Evolutionary conservation across 345 rosid genomes (phyloP).

Genomic region (Capsella bursapastoris): DNA sequence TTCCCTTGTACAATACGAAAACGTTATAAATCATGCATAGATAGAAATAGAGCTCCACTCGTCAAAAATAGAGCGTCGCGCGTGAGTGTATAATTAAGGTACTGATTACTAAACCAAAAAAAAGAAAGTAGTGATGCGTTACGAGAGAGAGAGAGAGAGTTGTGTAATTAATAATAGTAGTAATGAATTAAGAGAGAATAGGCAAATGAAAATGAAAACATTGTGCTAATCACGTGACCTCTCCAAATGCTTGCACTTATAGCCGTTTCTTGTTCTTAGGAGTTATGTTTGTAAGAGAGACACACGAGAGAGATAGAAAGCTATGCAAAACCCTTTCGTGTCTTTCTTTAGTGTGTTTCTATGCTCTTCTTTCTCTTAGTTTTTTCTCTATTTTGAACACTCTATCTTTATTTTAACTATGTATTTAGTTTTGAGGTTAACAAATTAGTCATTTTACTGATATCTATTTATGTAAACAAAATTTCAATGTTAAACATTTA

Average conservation of each 20-base stretch:
- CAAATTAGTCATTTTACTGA: not conserved
- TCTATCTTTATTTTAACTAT: not conserved
- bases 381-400: slow-evolving; percentile 32
- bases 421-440: not conserved
- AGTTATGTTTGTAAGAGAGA: slow-evolving; percentile 27
- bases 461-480: not conserved
- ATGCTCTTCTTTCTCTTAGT: slow-evolving; percentile 20
- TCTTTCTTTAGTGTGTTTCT: slow-evolving; percentile 18
- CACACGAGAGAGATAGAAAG: slow-evolving; percentile 29
- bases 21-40: slow-evolving; percentile 35
- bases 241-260: slow-evolving; percentile 17
- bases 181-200: not conserved
- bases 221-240: slow-evolving; percentile 44
- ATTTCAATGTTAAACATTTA: not conserved
- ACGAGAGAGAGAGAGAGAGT: slow-evolving; percentile 28
- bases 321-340: slow-evolving; percentile 38
- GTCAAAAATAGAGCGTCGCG: slow-evolving; percentile 33
- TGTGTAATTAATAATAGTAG: too few species aligned
- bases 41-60: slow-evolving; percentile 10
- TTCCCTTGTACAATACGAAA: slow-evolving; percentile 21
- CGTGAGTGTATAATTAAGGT: slow-evolving; percentile 26
- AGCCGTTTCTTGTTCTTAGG: slow-evolving; percentile 35
- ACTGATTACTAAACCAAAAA: not conserved
- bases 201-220: not conserved
- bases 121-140: slow-evolving; percentile 28